phyloP scores from a whole-genome alignment of 2,329 filamentous ascomycete species.

The Pestalotiopsis fici region DNA sequence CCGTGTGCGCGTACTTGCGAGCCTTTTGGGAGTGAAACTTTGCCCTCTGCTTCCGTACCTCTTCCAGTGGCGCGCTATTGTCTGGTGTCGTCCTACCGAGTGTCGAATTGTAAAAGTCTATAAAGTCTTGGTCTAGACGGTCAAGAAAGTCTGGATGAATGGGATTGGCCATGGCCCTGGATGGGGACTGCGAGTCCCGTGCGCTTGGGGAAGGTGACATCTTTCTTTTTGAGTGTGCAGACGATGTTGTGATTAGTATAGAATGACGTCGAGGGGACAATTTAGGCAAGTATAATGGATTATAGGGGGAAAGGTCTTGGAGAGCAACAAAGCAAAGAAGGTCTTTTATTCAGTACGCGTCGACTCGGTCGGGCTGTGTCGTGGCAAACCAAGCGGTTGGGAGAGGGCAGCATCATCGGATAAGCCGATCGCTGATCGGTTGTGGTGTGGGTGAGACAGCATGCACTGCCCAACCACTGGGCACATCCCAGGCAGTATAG shows the following conservation, averaged over 20 bases:
- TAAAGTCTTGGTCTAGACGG: constrained; percentile 5
- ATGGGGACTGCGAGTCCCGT: not conserved
- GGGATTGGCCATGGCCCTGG: not conserved
- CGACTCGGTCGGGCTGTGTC: not conserved
- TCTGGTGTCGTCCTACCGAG: not conserved
- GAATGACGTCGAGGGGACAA: not conserved
- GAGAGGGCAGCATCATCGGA: not conserved
- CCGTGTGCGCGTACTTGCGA: not conserved
- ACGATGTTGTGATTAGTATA: not conserved
- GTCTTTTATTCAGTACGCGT: constrained; percentile 1
- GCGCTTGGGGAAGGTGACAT: constrained; percentile 3
- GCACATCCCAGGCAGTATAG: not conserved
- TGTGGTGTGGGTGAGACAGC: not conserved
- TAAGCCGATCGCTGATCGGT: constrained; percentile 3
- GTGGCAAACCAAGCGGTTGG: not conserved
- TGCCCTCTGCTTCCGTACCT: not conserved
- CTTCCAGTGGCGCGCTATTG: not conserved
- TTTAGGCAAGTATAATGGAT: not conserved
- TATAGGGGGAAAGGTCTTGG: not conserved
- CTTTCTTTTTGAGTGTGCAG: not conserved
- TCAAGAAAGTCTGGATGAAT: constrained; percentile 6
- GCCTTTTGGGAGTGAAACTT: not conserved
- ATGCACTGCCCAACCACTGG: not conserved
- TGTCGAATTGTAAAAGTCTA: constrained; percentile 6
- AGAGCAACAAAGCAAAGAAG: not conserved